phyloP scores from a whole-genome alignment of 352 stramenopile genomes.

The Globisporangium paddicum region DNA sequence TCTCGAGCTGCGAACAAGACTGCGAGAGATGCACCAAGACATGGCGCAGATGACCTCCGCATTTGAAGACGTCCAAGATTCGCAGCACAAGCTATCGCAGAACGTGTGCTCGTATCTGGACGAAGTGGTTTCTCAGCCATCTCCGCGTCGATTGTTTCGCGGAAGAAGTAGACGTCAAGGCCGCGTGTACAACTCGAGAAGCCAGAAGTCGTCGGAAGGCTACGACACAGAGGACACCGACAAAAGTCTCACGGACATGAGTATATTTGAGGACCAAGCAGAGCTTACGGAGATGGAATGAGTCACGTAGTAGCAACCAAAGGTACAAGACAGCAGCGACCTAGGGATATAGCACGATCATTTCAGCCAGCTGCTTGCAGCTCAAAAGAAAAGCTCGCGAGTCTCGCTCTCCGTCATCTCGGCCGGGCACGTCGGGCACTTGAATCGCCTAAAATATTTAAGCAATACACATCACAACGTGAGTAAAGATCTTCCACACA shows the following conservation, averaged over 20 bases:
- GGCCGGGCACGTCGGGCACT: slow-evolving; percentile 83
- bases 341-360: too few relatives aligned
- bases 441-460: slow-evolving; percentile 56
- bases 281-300: slow-evolving; percentile 6
- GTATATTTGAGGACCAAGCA: slow-evolving; percentile 8
- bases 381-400: slow-evolving; percentile 67
- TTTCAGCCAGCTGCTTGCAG: background rate
- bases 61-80: slow-evolving; percentile 15
- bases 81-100: slow-evolving; percentile 12
- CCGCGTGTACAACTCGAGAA: background rate
- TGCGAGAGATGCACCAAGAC: slow-evolving; percentile 3
- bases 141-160: background rate
- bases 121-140: slow-evolving; percentile 2
- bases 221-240: slow-evolving; percentile 13
- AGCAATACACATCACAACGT: background rate
- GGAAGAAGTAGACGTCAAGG: background rate
- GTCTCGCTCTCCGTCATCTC: slow-evolving; percentile 78
- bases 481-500: background rate
- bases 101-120: slow-evolving; percentile 12
- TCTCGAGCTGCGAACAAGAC: slow-evolving; percentile 5
- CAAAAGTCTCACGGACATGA: slow-evolving; percentile 14
- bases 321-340: background rate
- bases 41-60: slow-evolving; percentile 6
- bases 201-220: background rate
- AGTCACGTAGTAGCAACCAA: background rate